A percentile compares a stretch with the other conserved stretches of the same genome.
Conservation (phyloP, 2,329 filamentous ascomycete genomes). For the Fusarium neocosmosporiellum region DNA sequence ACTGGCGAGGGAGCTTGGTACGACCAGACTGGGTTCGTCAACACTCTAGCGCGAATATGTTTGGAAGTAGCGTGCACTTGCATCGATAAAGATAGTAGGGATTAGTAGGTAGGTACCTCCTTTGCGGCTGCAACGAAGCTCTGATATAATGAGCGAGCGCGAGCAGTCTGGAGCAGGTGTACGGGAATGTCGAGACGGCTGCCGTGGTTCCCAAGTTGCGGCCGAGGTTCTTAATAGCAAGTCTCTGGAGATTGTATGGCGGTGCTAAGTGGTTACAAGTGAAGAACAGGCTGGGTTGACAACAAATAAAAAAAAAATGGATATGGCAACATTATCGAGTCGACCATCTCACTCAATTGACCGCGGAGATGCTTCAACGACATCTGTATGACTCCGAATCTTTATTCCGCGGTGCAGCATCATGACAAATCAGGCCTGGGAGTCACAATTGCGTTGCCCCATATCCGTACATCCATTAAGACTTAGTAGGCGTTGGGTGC, state of each 20-base stretch:
- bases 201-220: conserved; percentile 64
- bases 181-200: conserved; percentile 68
- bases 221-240: conserved; percentile 69
- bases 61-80: background rate
- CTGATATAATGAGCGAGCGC: conserved; percentile 57
- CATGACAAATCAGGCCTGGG: conserved; percentile 26
- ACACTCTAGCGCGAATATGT: too few species aligned
- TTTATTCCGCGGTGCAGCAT: background rate
- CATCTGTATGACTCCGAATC: background rate
- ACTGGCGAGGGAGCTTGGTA: background rate
- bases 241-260: conserved; percentile 56
- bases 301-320: background rate
- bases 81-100: conserved; percentile 49
- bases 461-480: background rate
- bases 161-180: conserved; percentile 67
- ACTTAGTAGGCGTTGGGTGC: background rate
- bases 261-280: conserved; percentile 23
- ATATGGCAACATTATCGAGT: too few species aligned
- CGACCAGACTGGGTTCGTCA: background rate
- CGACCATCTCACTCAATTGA: background rate
- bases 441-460: background rate
- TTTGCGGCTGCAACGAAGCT: background rate
- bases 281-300: background rate
- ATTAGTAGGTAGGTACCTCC: conserved; percentile 69
- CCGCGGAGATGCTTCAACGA: background rate